Base-by-base conservation (phyloP, 805 yeast genomes). In the Ogataea pini region DNA sequence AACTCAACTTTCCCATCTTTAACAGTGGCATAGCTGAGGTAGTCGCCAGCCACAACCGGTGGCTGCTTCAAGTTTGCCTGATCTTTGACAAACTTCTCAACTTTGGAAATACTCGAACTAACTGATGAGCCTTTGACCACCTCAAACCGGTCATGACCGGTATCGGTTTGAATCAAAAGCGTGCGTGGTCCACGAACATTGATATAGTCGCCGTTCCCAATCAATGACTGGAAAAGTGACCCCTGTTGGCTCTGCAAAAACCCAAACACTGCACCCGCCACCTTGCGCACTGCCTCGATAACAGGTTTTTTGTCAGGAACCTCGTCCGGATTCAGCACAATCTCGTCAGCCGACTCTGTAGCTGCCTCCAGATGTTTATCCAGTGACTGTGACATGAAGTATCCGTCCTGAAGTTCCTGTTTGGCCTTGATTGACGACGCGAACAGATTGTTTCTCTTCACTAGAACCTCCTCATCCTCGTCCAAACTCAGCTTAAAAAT, bases 141-240 rank as follows among this genome's bases (percentile, higher is more conserved):
- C 7, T 51, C 50, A 46, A 49, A 60, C 48, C 52, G 57, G 46
- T 65, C 69, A 5, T 39, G 20, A 2, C 67, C 67, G 3, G 71
- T 57, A 27, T 71, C 76, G 3, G 81, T 72, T 51, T 78, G 82
- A 4, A 79, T 57, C 46, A 79, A 61, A 3, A 79, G 48, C 20
- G 71, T 72, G 38, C 84, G 69, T 9, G 86, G 86, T 0, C 88
- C 88, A 10, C 70, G 61, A 3, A 82, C 67, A 31, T 70, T 73
- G 29, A 82, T 72, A 50, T 75, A 82, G 14, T 69, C 69, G 9
- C 72, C 72, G 51, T 70, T 74, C 1, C 71, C 71, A 27, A 64
- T 46, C n/a, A 65, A 37, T 4, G 46, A 39, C 7, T 48, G 52
- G 36, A 39, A 45, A 3, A 43, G 5, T 4, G 54, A 45, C 27